These are phyloP conservation scores for Fimicolochytrium jonesii DNA, from an alignment of 192 early-diverging fungal species.

Conservation along the genomic window DNA sequence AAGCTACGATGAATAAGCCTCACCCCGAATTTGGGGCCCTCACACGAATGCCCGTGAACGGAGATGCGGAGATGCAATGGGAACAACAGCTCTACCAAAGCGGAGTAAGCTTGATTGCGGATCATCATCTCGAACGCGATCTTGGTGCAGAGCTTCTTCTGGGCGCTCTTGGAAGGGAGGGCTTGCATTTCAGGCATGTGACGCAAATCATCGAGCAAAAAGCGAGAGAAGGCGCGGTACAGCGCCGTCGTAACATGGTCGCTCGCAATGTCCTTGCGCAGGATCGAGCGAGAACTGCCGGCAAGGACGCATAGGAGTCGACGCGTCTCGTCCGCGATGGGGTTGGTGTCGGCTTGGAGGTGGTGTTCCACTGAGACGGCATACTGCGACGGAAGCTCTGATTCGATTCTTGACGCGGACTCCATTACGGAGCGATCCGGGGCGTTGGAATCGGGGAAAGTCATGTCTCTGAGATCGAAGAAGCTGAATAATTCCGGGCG, in stretches of 20 bases:
- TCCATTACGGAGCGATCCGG: background rate
- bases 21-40: constrained; percentile 10
- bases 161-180: constrained; percentile 4
- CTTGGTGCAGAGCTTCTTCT: background rate
- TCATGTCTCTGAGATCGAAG: background rate
- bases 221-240: constrained; percentile 12
- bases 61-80: constrained; percentile 12
- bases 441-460: background rate
- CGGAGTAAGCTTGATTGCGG: constrained; percentile 12
- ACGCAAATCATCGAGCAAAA: background rate
- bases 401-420: too few relatives aligned
- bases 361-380: background rate
- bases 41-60: constrained; percentile 5
- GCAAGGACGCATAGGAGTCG: background rate
- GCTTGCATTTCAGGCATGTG: background rate
- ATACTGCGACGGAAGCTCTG: background rate
- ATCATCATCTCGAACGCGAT: constrained; percentile 10
- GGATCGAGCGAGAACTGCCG: background rate
- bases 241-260: background rate
- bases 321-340: background rate
- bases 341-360: background rate
- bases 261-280: background rate
- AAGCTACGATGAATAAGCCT: background rate
- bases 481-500: background rate
- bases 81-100: background rate